Conservation (phyloP, 2,329 filamentous ascomycete species). For the Chaetothyriales sp. region DNA sequence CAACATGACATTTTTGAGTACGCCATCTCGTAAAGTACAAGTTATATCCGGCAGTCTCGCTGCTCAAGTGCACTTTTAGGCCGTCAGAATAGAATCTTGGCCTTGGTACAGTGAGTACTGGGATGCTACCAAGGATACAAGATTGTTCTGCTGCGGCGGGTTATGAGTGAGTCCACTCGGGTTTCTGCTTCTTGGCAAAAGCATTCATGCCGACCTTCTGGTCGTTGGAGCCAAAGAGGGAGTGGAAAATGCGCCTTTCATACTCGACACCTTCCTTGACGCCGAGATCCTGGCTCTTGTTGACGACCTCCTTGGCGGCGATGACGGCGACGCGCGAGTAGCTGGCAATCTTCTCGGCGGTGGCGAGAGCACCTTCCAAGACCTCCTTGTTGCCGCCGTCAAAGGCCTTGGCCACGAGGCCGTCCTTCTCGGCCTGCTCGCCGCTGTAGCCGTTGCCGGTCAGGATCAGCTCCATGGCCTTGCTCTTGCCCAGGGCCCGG, state of each 20-base stretch:
- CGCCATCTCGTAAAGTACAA: no score
- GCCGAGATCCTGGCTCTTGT: conserved; percentile 88
- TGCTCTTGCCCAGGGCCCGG: conserved; percentile 64
- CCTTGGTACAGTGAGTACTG: no score
- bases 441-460: conserved; percentile 76
- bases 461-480: conserved; percentile 81
- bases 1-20: no score
- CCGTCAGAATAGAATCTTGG: no score
- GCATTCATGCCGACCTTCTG: conserved; percentile 96
- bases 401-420: conserved; percentile 71
- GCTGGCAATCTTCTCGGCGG: conserved; percentile 75
- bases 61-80: no score
- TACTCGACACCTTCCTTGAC: conserved; percentile 86
- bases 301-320: conserved; percentile 93
- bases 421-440: conserved; percentile 75
- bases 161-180: conserved; percentile 53
- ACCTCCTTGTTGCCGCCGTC: conserved; percentile 59
- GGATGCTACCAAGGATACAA: background rate
- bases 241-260: conserved; percentile 85
- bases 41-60: no score
- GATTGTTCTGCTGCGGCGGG: no score
- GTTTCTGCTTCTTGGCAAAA: conserved; percentile 87
- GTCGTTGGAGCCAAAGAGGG: conserved; percentile 82
- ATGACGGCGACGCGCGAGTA: conserved; percentile 77
- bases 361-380: conserved; percentile 64